A percentile compares a stretch with the other conserved stretches of the same genome.
Conservation (phyloP, 768 basidiomycete genomes). For the Tulasnella sp. region DNA sequence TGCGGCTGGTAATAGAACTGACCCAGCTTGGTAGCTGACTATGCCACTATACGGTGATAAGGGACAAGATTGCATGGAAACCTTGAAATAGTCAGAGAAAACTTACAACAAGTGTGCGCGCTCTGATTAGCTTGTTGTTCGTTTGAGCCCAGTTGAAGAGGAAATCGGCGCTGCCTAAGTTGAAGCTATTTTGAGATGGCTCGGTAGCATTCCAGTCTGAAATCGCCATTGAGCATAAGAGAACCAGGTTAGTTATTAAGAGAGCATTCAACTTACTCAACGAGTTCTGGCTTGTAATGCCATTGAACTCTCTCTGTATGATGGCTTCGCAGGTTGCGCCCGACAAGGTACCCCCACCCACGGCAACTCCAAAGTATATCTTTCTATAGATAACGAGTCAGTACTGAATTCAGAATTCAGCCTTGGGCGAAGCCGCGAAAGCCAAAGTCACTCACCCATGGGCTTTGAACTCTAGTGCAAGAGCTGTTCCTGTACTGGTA, state of each 20-base stretch:
- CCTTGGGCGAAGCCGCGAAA: too few species aligned
- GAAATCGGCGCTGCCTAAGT: neutral
- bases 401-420: too few species aligned
- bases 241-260: neutral
- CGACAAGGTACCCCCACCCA: constrained; percentile 1
- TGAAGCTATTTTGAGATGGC: neutral
- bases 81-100: neutral
- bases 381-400: too few species aligned
- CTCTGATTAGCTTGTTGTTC: neutral
- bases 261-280: neutral
- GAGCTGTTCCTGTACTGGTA: too few species aligned
- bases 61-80: neutral
- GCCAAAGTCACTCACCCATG: too few species aligned
- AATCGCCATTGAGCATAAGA: too few species aligned
- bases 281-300: constrained; percentile 16
- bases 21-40: too few species aligned
- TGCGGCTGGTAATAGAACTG: too few species aligned
- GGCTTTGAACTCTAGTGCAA: too few species aligned
- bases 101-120: neutral
- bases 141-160: neutral
- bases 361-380: constrained; percentile 8
- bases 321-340: constrained; percentile 2
- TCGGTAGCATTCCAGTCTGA: neutral
- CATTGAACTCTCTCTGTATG: constrained; percentile 11
- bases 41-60: neutral